A percentile compares a stretch with the other conserved stretches of the same genome.
phyloP scores from a whole-genome alignment of 257 asterid genomes.

The Scutellaria baicalensis region DNA sequence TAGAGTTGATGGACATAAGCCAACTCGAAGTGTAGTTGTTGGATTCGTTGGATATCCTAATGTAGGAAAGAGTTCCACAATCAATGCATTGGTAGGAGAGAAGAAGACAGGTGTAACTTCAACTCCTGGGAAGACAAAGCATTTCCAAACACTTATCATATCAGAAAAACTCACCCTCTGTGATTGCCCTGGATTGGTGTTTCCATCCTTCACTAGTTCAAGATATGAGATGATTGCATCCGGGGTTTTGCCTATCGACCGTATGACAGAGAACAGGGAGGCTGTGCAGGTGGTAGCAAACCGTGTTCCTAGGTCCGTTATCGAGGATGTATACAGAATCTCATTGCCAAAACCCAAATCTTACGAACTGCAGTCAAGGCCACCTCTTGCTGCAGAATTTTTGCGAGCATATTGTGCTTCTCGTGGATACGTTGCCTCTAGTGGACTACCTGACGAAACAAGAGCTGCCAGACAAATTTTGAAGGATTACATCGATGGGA shows the following conservation, averaged over 20 bases:
- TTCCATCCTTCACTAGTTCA: constrained; percentile 97
- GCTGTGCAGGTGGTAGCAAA: constrained; percentile 92
- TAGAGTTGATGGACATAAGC: constrained; percentile 2
- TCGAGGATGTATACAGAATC: constrained; percentile 69
- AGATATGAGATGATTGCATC: constrained; percentile 96
- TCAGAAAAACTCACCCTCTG: constrained; percentile 87
- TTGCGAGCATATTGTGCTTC: constrained; percentile 78
- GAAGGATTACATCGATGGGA: constrained; percentile 95
- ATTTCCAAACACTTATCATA: constrained; percentile 88
- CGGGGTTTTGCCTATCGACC: constrained; percentile 88
- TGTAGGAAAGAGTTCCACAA: constrained; percentile 98
- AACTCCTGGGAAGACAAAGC: constrained; percentile 97
- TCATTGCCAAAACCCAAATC: constrained; percentile 82
- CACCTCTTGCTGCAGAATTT: constrained; percentile 72
- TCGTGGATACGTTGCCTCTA: constrained; percentile 85
- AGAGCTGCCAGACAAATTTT: constrained; percentile 77
- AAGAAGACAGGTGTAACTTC: constrained; percentile 96
- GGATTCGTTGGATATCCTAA: constrained; percentile 99
- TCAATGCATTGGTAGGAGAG: constrained; percentile 93
- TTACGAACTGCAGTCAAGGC: constrained; percentile 63
- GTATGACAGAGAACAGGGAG: constrained; percentile 87
- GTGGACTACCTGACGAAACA: constrained; percentile 96
- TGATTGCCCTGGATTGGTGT: constrained; percentile 97
- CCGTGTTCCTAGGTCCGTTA: constrained; percentile 60
- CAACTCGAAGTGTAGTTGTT: constrained; percentile 46